A percentile compares a stretch with the other conserved stretches of the same genome.
phyloP scores from a whole-genome alignment of 2,329 filamentous ascomycete species.

The Verticillium nonalfalfae region DNA sequence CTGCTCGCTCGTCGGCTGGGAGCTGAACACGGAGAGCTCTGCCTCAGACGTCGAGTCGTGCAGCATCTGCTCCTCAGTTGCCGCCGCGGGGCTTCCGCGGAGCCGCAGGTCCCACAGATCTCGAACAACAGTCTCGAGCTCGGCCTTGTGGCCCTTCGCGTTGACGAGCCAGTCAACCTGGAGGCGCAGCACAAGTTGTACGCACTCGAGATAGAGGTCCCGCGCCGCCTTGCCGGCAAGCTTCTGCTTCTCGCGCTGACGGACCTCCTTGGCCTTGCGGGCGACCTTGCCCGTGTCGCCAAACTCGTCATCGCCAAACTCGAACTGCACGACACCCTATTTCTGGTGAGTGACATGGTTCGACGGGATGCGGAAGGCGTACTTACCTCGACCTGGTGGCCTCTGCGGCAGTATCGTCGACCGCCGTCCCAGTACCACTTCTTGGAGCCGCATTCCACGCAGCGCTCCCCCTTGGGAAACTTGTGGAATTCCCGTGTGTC shows the following conservation, averaged over 20 bases:
- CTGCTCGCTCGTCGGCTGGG: slow-evolving; percentile 21
- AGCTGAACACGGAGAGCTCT: slow-evolving; percentile 30
- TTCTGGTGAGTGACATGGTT: background rate
- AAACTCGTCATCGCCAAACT: slow-evolving; percentile 61
- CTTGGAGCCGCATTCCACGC: slow-evolving; percentile 62
- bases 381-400: slow-evolving; percentile 69
- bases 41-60: slow-evolving; percentile 17
- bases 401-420: slow-evolving; percentile 71
- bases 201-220: slow-evolving; percentile 73
- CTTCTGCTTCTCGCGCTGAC: slow-evolving; percentile 47
- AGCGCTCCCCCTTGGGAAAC: slow-evolving; percentile 47
- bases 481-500: slow-evolving; percentile 32
- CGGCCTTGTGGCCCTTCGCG: slow-evolving; percentile 57
- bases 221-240: slow-evolving; percentile 62
- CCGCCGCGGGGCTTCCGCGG: slow-evolving; percentile 32
- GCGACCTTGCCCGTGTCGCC: slow-evolving; percentile 49
- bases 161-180: slow-evolving; percentile 71
- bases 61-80: slow-evolving; percentile 16
- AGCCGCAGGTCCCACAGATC: slow-evolving; percentile 79
- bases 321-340: slow-evolving; percentile 49
- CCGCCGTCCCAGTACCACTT: slow-evolving; percentile 71
- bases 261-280: slow-evolving; percentile 51
- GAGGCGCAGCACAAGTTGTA: slow-evolving; percentile 79
- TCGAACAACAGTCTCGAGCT: slow-evolving; percentile 72
- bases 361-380: background rate